Percentiles rank a stretch among this genome's conserved stretches.
Conservation (phyloP, 2,329 filamentous ascomycete species). For the Cryphonectria parasitica region DNA sequence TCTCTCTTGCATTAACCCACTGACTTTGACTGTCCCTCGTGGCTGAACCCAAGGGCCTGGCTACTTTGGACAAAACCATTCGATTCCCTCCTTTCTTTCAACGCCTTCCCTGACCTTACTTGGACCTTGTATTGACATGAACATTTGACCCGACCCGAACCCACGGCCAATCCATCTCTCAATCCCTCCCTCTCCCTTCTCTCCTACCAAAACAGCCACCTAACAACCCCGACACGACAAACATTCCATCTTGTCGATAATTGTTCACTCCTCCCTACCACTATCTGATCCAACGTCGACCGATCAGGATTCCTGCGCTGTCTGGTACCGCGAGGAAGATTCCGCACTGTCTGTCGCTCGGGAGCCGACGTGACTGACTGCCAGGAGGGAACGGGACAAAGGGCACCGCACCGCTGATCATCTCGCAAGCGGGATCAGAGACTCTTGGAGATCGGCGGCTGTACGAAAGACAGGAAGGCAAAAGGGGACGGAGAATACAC, state of each 20-base stretch:
- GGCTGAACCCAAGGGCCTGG: constrained; percentile 3
- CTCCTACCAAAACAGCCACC: background rate
- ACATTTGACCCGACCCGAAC: constrained; percentile 3
- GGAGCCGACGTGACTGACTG: constrained; percentile 9
- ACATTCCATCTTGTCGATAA: constrained; percentile 10
- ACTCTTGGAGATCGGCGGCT: constrained; percentile 12
- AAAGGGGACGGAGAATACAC: constrained; percentile 7
- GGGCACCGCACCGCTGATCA: background rate
- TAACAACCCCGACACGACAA: constrained; percentile 4
- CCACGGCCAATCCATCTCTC: background rate
- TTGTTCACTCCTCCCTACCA: background rate
- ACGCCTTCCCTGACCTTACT: constrained; percentile 20
- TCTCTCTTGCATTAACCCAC: constrained; percentile 16
- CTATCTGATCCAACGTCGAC: constrained; percentile 9
- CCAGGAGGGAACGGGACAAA: constrained; percentile 5
- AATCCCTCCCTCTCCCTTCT: background rate
- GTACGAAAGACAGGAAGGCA: background rate
- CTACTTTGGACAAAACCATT: constrained; percentile 19
- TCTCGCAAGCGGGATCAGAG: constrained; percentile 6
- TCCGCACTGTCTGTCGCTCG: constrained; percentile 14
- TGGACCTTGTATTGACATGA: background rate
- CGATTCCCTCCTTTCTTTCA: constrained; percentile 29
- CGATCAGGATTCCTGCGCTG: constrained; percentile 21
- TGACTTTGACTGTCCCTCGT: background rate
- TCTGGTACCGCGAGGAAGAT: constrained; percentile 24